Conservation (phyloP, 768 basidiomycete species). For the Boletellus ananas region DNA sequence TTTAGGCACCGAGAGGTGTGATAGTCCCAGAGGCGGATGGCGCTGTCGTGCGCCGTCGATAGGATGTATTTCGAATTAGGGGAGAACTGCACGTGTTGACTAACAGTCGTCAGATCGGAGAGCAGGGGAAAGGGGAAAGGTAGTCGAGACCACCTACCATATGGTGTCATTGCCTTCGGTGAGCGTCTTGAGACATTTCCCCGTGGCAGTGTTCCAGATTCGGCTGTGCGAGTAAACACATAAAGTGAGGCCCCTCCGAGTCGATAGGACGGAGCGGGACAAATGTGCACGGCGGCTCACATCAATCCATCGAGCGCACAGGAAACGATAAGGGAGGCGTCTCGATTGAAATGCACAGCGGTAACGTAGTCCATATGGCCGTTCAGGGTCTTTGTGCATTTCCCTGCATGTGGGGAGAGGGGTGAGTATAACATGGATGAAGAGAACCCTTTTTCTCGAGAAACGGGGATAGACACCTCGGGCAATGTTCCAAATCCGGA, state of each 20-base stretch:
- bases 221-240: slow-evolving; percentile 51
- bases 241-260: not conserved
- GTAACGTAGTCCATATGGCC: slow-evolving; percentile 96
- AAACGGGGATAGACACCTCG: too few species aligned
- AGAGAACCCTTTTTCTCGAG: slow-evolving; percentile 46
- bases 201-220: slow-evolving; percentile 90
- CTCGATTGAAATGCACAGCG: slow-evolving; percentile 89
- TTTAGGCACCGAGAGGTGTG: slow-evolving; percentile 88
- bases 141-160: slow-evolving; percentile 53
- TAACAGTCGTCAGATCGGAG: slow-evolving; percentile 24
- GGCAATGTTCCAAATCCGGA: slow-evolving; percentile 87
- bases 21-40: slow-evolving; percentile 94
- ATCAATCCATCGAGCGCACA: slow-evolving; percentile 92
- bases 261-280: not conserved
- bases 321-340: slow-evolving; percentile 88
- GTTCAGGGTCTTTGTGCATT: slow-evolving; percentile 79
- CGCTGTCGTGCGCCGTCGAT: slow-evolving; percentile 89
- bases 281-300: slow-evolving; percentile 43
- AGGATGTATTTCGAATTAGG: slow-evolving; percentile 95
- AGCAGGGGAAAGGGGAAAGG: too few species aligned
- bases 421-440: not conserved
- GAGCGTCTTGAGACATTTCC: slow-evolving; percentile 94
- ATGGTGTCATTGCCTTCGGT: slow-evolving; percentile 86
- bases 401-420: slow-evolving; percentile 45
- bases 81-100: slow-evolving; percentile 90